Conservation (phyloP, 495 filamentous ascomycete genomes). For the Letharia lupina region DNA sequence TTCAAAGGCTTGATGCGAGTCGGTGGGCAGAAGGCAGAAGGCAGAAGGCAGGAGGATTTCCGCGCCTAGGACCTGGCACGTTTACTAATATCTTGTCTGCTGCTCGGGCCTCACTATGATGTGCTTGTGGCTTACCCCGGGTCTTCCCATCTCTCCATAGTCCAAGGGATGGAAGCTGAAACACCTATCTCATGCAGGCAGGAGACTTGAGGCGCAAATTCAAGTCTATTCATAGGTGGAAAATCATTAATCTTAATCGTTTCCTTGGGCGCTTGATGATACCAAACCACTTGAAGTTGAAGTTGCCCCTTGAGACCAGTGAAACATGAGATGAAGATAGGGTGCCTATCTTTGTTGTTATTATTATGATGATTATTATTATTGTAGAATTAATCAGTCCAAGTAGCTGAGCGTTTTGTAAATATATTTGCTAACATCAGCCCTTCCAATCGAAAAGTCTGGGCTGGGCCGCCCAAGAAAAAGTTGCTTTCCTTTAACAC, state of each 20-base stretch:
- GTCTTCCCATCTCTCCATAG: neutral
- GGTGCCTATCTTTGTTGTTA: too few relatives aligned
- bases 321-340: neutral
- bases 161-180: neutral
- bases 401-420: too few relatives aligned
- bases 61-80: neutral
- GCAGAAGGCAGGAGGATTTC: neutral
- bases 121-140: neutral
- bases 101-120: neutral
- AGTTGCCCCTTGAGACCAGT: slow-evolving; percentile 12
- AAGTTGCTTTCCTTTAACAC: too few relatives aligned
- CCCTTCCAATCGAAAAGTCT: too few relatives aligned
- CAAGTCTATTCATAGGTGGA: slow-evolving; percentile 9
- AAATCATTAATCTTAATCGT: slow-evolving; percentile 7
- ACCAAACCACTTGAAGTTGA: slow-evolving; percentile 4
- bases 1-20: neutral
- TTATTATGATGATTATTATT: too few relatives aligned
- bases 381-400: too few relatives aligned
- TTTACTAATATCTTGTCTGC: neutral
- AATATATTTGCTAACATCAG: too few relatives aligned
- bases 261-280: neutral
- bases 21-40: neutral
- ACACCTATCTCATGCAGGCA: slow-evolving; percentile 10
- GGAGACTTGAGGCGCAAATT: neutral
- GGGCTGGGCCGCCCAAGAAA: too few relatives aligned